Evolutionary conservation across 2,329 filamentous ascomycete species (phyloP).

Genomic region (Alternaria sp.): DNA sequence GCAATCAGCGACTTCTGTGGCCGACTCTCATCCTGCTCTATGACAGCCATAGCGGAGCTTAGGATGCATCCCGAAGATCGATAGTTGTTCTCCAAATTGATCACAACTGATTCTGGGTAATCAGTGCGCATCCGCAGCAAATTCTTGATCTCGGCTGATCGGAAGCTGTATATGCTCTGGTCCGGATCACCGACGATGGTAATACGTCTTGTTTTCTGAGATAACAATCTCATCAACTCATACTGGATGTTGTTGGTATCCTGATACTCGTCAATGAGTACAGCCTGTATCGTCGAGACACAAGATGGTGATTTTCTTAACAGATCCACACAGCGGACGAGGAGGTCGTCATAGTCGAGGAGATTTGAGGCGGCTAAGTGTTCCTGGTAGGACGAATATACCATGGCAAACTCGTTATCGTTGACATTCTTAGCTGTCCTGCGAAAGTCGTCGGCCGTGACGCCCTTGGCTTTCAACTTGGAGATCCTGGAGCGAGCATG

Average conservation of each 20-base stretch:
- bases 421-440: conserved; percentile 55
- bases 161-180: conserved; percentile 97
- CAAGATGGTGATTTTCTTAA: conserved; percentile 76
- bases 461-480: conserved; percentile 63
- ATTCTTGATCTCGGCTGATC: conserved; percentile 90
- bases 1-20: conserved; percentile 81
- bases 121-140: conserved; percentile 77
- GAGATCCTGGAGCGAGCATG: conserved; percentile 78
- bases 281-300: conserved; percentile 86
- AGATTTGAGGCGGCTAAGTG: conserved; percentile 78
- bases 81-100: conserved; percentile 93
- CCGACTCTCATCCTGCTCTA: conserved; percentile 83
- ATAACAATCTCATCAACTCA: conserved; percentile 88
- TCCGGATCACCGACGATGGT: conserved; percentile 97
- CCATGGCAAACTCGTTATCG: conserved; percentile 68
- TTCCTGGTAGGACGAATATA: conserved; percentile 78
- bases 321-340: conserved; percentile 82
- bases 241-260: conserved; percentile 97
- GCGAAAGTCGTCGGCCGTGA: conserved; percentile 54
- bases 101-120: conserved; percentile 78
- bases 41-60: conserved; percentile 78
- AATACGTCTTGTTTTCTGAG: conserved; percentile 73
- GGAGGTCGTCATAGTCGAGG: conserved; percentile 92
- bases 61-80: conserved; percentile 88
- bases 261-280: conserved; percentile 96